Percentiles rank a stretch among this genome's conserved stretches.
Conservation (phyloP, 2,329 filamentous ascomycete genomes). For the Leptographium radiaticola region DNA sequence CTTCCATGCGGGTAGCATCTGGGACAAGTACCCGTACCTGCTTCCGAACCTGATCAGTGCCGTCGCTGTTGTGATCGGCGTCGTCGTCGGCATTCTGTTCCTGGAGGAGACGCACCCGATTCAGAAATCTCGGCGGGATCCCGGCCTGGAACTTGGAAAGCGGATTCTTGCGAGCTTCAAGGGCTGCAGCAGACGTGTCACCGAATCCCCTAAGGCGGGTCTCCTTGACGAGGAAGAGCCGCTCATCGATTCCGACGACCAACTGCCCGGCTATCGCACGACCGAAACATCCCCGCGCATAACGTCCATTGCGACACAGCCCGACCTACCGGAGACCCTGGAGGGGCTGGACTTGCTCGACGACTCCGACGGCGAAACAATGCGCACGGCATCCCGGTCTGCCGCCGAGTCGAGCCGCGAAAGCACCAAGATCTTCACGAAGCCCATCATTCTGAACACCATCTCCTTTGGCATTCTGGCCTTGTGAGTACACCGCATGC, state of each 20-base stretch:
- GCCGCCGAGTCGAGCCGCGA: slow-evolving; percentile 6
- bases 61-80: slow-evolving; percentile 60
- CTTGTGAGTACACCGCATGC: slow-evolving; percentile 54
- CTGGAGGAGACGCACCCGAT: slow-evolving; percentile 87
- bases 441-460: slow-evolving; percentile 76
- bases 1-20: slow-evolving; percentile 63
- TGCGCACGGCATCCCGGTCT: slow-evolving; percentile 8
- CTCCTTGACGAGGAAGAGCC: slow-evolving; percentile 39
- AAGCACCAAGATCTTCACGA: slow-evolving; percentile 55
- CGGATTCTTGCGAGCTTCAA: slow-evolving; percentile 44
- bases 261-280: slow-evolving; percentile 56
- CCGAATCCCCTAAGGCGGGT: slow-evolving; percentile 16
- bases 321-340: slow-evolving; percentile 21
- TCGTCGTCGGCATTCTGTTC: slow-evolving; percentile 70
- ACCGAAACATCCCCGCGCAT: slow-evolving; percentile 26
- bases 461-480: slow-evolving; percentile 83
- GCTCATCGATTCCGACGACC: slow-evolving; percentile 48
- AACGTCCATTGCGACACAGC: slow-evolving; percentile 8
- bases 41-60: slow-evolving; percentile 87
- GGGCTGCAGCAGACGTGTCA: slow-evolving; percentile 14
- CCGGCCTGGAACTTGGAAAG: slow-evolving; percentile 62
- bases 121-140: slow-evolving; percentile 63
- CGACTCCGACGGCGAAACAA: slow-evolving; percentile 17
- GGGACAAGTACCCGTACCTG: slow-evolving; percentile 79
- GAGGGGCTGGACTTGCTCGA: slow-evolving; percentile 15